Base-by-base conservation (phyloP, 2,329 filamentous ascomycete genomes). In the Celoporthe dispersa region DNA sequence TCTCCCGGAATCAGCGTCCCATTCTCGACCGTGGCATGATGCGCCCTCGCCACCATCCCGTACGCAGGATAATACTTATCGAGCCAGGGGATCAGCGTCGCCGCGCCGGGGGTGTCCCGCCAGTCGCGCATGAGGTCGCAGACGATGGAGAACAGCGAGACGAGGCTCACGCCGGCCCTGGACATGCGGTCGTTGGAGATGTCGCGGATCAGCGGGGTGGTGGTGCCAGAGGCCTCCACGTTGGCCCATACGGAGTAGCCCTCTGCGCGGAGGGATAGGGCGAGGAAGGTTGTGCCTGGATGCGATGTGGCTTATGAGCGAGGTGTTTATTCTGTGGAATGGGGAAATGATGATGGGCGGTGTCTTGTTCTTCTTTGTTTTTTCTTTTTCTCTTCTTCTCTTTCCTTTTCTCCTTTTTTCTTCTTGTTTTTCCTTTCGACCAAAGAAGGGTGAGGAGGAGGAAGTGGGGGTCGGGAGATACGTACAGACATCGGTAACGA, bases 181-280 rank as follows among this genome's bases (percentile, higher is more conserved):
- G 87, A 82, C 90, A 93, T 92, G 62, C 90, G 86, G 41, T 87
- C 83, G 78, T 93, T 92, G 53, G 89, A 86, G 64, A 89, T 84
- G 70, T 90, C 87, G 8, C 89, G 85, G 70, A 91, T 84, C 60
- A 90, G 84, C 53, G 81, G 76, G 1, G 85, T 87, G 28, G 89
- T 89, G 1, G 91, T 93, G 1, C 91, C 91, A 0, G 86, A 90
- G 2, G 89, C 91, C 75, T 94, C 91, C 66, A 90, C 85, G 80
- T 93, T 92, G 74, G 90, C 91, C 82, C 86, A 93, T 70, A 94
- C 91, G 51, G 87, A 86, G 82, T 93, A 94, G 35, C 91, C 92
- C 59, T 88, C 90, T 19, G 89, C 86, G 48, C 90, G 84, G 5
- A 94, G 87, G 0, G 90, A 91, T n/a, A 94, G 84, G 0, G 92